Conservation (phyloP, 768 basidiomycete genomes). For the Suillus variegatus region DNA sequence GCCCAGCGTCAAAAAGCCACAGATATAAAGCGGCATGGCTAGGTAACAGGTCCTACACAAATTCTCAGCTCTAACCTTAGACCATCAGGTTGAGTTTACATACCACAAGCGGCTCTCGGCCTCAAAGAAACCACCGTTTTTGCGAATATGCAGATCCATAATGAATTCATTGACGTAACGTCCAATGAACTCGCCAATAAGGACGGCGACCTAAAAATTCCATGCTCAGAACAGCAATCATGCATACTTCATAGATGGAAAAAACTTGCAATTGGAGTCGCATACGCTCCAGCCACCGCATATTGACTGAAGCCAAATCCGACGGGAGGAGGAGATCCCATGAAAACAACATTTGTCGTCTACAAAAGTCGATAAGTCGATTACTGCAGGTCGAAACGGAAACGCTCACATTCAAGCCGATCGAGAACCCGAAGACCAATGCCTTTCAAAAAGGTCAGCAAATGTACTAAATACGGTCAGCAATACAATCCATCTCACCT, state of each 20-base stretch:
- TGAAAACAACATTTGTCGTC: constrained; percentile 58
- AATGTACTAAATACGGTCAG: not conserved
- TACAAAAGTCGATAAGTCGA: constrained; percentile 14
- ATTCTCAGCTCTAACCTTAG: not conserved
- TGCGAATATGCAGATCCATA: constrained; percentile 43
- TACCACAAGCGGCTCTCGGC: constrained; percentile 50
- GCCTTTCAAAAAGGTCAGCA: constrained; percentile 26
- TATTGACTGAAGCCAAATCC: constrained; percentile 49
- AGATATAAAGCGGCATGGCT: constrained; percentile 41
- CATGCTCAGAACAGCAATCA: not conserved
- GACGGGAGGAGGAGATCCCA: constrained; percentile 44
- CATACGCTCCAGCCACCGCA: constrained; percentile 43
- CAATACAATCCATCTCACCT: constrained; percentile 25
- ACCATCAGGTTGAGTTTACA: constrained; percentile 8
- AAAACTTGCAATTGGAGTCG: constrained; percentile 42
- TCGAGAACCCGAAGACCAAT: constrained; percentile 49
- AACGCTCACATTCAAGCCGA: constrained; percentile 43
- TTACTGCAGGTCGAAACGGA: not conserved
- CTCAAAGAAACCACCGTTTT: constrained; percentile 53
- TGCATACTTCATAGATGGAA: not conserved
- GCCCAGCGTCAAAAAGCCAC: constrained; percentile 44
- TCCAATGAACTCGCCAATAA: constrained; percentile 54
- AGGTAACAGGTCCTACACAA: constrained; percentile 37
- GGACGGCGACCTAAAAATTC: constrained; percentile 41
- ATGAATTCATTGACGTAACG: constrained; percentile 53